A percentile compares a stretch with the other conserved stretches of the same genome.
Conservation (phyloP, 2,329 filamentous ascomycete genomes). For the Trichocomaceae sp. region DNA sequence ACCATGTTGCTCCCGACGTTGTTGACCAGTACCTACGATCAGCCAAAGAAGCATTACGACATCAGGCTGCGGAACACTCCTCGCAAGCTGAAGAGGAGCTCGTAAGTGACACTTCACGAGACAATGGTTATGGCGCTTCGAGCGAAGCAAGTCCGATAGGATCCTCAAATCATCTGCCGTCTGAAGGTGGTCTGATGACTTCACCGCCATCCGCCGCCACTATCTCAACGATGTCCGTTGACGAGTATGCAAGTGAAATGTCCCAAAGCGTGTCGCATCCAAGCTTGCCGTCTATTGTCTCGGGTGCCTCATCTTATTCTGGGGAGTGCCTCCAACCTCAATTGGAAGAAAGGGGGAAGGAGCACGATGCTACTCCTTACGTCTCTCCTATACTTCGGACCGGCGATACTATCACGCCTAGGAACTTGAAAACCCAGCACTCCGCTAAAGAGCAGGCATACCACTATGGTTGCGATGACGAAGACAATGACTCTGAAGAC, state of each 20-base stretch:
- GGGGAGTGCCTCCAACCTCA: conserved; percentile 28
- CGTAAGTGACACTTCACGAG: conserved; percentile 11
- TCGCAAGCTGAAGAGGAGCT: conserved; percentile 23
- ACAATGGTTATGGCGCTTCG: not conserved
- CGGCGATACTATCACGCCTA: conserved; percentile 36
- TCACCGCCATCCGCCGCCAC: conserved; percentile 41
- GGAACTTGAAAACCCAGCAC: conserved; percentile 18
- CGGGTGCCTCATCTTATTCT: conserved; percentile 41
- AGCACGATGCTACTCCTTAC: conserved; percentile 20
- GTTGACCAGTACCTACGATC: conserved; percentile 31
- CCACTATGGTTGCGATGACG: conserved; percentile 37
- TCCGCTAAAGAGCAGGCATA: conserved; percentile 31
- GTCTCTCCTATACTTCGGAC: conserved; percentile 37
- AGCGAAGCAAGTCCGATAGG: conserved; percentile 2
- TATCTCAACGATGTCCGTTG: conserved; percentile 42
- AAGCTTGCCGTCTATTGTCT: conserved; percentile 41
- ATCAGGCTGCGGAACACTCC: conserved; percentile 19
- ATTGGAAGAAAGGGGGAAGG: conserved; percentile 22
- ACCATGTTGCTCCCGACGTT: conserved; percentile 27
- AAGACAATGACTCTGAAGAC: conserved; percentile 39
- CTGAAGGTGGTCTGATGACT: conserved; percentile 22
- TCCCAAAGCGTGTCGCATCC: conserved; percentile 44
- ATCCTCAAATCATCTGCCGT: conserved; percentile 9
- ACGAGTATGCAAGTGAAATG: conserved; percentile 38
- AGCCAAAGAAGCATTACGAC: conserved; percentile 30